phyloP scores from a whole-genome alignment of 257 asterid genomes.

The Solanum peruvianum region DNA sequence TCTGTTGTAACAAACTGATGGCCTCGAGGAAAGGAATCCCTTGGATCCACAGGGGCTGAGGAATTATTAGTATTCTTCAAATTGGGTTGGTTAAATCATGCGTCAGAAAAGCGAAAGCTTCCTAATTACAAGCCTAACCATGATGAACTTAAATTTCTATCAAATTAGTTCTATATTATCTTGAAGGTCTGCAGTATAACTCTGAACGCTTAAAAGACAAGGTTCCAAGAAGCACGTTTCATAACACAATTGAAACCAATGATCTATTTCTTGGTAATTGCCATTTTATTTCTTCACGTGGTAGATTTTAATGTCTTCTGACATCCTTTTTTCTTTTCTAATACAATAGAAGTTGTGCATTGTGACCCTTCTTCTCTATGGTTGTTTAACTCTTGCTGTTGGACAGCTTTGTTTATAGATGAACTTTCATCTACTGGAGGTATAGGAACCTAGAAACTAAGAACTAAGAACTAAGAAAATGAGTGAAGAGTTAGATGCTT shows the following conservation, averaged over 20 bases:
- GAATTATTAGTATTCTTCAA: neutral
- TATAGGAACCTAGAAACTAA: neutral
- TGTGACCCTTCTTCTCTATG: neutral
- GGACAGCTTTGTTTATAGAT: neutral
- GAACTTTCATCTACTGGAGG: neutral
- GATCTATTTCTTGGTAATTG: neutral
- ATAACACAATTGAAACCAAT: neutral
- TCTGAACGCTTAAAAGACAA: neutral
- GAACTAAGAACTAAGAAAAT: neutral
- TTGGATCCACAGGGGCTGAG: neutral
- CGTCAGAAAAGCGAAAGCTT: neutral
- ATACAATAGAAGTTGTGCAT: neutral
- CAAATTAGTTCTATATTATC: neutral
- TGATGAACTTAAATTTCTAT: neutral
- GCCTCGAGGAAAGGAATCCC: neutral
- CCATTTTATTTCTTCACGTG: neutral
- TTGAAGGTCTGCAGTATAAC: neutral
- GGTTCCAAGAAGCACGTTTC: neutral
- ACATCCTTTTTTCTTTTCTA: neutral
- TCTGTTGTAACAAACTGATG: neutral
- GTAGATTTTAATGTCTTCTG: neutral
- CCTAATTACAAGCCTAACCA: neutral
- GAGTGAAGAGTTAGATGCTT: neutral
- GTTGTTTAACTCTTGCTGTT: neutral
- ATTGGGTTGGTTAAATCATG: neutral